Evolutionary conservation across 371 early-diverging fungal genomes (phyloP).

Genomic region (Lichtheimia corymbifera): DNA sequence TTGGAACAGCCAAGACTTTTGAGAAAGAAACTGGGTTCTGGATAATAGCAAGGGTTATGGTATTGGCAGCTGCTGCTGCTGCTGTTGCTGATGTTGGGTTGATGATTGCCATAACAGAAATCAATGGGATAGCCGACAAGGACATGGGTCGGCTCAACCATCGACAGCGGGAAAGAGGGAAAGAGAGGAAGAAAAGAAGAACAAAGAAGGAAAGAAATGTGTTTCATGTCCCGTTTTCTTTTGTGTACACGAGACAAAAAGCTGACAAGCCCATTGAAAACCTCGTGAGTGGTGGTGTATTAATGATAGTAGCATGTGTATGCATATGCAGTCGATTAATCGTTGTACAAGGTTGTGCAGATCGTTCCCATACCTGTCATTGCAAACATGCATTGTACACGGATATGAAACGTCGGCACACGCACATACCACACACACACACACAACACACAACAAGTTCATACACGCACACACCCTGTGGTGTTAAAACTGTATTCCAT

Average conservation of each 20-base stretch:
- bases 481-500: too few relatives aligned
- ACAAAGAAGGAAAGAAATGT: constrained; percentile 1
- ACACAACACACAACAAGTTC: too few relatives aligned
- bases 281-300: too few relatives aligned
- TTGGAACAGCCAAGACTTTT: background rate
- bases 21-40: too few relatives aligned
- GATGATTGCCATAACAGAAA: background rate
- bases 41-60: background rate
- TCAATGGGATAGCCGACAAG: constrained; percentile 10
- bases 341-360: background rate
- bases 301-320: background rate
- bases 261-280: too few relatives aligned
- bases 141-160: constrained; percentile 1
- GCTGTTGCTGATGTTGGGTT: background rate
- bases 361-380: too few relatives aligned
- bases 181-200: constrained; percentile 1
- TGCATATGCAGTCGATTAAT: background rate
- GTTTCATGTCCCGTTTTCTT: background rate
- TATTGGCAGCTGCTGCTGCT: background rate
- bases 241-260: background rate
- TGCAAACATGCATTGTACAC: too few relatives aligned
- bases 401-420: too few relatives aligned
- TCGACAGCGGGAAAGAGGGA: background rate
- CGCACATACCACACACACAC: too few relatives aligned
- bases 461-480: too few relatives aligned